A percentile compares a stretch with the other conserved stretches of the same genome.
Evolutionary conservation across 2,329 filamentous ascomycete genomes (phyloP).

Genomic region (Colletotrichum musicola): DNA sequence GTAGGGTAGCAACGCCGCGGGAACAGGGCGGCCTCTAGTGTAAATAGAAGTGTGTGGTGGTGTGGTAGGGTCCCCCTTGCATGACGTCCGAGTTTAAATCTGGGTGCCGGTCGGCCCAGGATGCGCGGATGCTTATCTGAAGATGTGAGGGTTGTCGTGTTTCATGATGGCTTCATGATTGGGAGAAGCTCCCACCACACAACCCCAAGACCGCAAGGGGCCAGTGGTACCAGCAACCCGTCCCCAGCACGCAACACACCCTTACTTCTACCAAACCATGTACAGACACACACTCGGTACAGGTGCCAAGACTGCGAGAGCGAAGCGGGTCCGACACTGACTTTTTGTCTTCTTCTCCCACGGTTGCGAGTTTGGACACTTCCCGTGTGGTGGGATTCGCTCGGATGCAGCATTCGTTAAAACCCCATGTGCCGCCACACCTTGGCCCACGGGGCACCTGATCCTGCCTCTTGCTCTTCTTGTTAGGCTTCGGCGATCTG

Average conservation of each 20-base stretch:
- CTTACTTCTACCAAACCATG: not conserved
- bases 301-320: slow-evolving; percentile 23
- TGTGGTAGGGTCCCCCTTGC: slow-evolving; percentile 16
- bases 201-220: not conserved
- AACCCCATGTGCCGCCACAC: slow-evolving; percentile 22
- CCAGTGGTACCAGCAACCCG: not conserved
- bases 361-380: slow-evolving; percentile 10
- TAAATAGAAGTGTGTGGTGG: too few relatives aligned
- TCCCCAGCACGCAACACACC: not conserved
- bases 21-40: slow-evolving; percentile 14
- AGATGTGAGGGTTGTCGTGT: slow-evolving; percentile 37
- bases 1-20: not conserved
- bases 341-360: not conserved
- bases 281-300: not conserved
- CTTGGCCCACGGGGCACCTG: too few relatives aligned
- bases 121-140: slow-evolving; percentile 35
- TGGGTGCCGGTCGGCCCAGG: slow-evolving; percentile 26
- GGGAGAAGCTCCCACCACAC: slow-evolving; percentile 5
- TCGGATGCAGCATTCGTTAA: slow-evolving; percentile 24
- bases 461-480: not conserved
- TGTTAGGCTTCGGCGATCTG: slow-evolving; percentile 21
- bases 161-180: slow-evolving; percentile 41
- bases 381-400: slow-evolving; percentile 1
- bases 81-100: slow-evolving; percentile 28
- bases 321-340: slow-evolving; percentile 17